Evolutionary conservation across 208 protist genomes (phyloP).

Genomic region (Trypanosoma cruzi): DNA sequence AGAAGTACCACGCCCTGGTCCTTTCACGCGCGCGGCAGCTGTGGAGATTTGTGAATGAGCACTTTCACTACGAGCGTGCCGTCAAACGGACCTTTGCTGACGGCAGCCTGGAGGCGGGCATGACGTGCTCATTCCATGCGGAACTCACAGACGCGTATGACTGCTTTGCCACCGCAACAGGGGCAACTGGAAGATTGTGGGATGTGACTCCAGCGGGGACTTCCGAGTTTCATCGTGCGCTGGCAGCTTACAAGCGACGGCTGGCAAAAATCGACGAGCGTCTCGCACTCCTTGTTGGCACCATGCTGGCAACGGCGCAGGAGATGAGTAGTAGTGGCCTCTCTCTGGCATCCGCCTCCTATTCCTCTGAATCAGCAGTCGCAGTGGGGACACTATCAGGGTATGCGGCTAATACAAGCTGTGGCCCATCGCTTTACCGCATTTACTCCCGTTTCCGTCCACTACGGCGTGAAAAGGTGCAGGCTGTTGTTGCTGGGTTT

Average conservation of each 20-base stretch:
- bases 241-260: constrained; percentile 45
- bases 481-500: constrained; percentile 69
- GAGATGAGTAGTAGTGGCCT: constrained; percentile 26
- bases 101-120: constrained; percentile 9
- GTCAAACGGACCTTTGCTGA: constrained; percentile 13
- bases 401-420: not conserved
- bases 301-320: constrained; percentile 62
- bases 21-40: constrained; percentile 16
- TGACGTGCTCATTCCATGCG: constrained; percentile 34
- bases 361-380: not conserved
- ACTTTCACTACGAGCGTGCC: constrained; percentile 30
- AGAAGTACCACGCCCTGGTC: constrained; percentile 9
- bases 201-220: constrained; percentile 34
- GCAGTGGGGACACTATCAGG: not conserved
- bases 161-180: constrained; percentile 7
- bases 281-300: constrained; percentile 62
- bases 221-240: constrained; percentile 43
- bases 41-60: constrained; percentile 33
- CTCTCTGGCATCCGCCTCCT: not conserved
- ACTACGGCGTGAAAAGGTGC: constrained; percentile 65
- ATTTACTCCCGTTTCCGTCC: constrained; percentile 76
- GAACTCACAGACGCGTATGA: constrained; percentile 54
- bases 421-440: constrained; percentile 32
- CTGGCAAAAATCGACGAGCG: constrained; percentile 64
- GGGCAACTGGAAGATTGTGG: constrained; percentile 35